Evolutionary conservation across 352 stramenopile genomes (phyloP), one percentile per base, ranked within the genome.

Genomic region (Thraustochytrium striatum): DNA sequence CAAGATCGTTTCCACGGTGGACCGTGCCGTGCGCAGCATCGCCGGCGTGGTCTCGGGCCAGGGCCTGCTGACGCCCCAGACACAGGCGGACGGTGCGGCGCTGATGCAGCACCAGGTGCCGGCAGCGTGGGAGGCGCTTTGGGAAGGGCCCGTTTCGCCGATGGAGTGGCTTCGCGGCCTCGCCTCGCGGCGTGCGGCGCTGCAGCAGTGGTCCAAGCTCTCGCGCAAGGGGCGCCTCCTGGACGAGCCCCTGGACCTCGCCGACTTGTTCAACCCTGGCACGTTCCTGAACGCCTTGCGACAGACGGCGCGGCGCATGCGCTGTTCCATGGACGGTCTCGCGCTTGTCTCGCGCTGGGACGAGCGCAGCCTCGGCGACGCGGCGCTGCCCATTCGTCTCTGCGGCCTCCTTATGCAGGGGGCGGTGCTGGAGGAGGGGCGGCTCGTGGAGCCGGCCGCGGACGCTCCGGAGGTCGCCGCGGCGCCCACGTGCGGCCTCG

Each of bases 201-300:
- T 97, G 21, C 79, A 83, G 19, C 86, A 92, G 41, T 97, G 92
- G 92, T 87, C 91, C 86, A 69, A n/a, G 8, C 25, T 53, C 16
- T 21, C 47, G 38, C n/a, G 13, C 21, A 9, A 19, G 25, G n/a
- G 61, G 8, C 39, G 87, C 52, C 83, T 97, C 32, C 85, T 97
- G 3, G 73, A 87, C 1, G 85, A 85, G n/a, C 85, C 86, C 0
- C 59, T 97, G 13, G 87, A 96, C 39, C 84, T 98, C 36, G 93
- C 89, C 8, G 91, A 97, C 47, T 59, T 97, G 41, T 89, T 98
- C 73, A 89, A 96, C 55, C 93, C 93, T 1, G 91, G 88, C 21
- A 97, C 93, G 21, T 98, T 98, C 86, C 84, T 98, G 50, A 97
- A 98, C 81, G 92, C 93, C 2, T 69, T 98, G 32, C 85, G 92